These are phyloP conservation scores for Aspergillus viridinutans DNA, from an alignment of 2,329 filamentous ascomycete genomes.

Conservation along the genomic window DNA sequence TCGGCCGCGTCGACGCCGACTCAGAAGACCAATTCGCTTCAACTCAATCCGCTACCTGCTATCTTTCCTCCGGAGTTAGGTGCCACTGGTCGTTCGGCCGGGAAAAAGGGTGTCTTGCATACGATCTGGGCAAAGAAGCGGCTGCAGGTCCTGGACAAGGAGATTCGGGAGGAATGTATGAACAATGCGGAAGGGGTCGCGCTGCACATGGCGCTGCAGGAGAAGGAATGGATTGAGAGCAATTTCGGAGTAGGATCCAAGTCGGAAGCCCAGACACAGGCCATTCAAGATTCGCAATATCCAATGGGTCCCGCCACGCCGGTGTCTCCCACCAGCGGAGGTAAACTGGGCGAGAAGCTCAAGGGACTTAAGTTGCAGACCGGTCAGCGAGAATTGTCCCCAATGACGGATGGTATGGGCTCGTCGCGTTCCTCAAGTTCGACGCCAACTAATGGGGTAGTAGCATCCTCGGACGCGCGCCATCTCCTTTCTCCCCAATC, in stretches of 20 bases:
- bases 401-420: slow-evolving; percentile 50
- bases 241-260: slow-evolving; percentile 65
- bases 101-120: slow-evolving; percentile 77
- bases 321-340: slow-evolving; percentile 59
- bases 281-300: slow-evolving; percentile 22
- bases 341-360: slow-evolving; percentile 72
- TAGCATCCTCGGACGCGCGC: slow-evolving; percentile 24
- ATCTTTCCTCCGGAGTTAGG: slow-evolving; percentile 78
- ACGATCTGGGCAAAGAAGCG: slow-evolving; percentile 87
- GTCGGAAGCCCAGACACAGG: slow-evolving; percentile 33
- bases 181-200: slow-evolving; percentile 77
- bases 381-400: slow-evolving; percentile 59
- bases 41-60: slow-evolving; percentile 76
- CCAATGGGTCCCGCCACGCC: slow-evolving; percentile 52
- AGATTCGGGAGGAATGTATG: slow-evolving; percentile 70
- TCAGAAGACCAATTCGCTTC: slow-evolving; percentile 43
- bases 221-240: slow-evolving; percentile 78
- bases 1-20: slow-evolving; percentile 1
- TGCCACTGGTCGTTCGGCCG: slow-evolving; percentile 60
- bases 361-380: slow-evolving; percentile 75
- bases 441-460: slow-evolving; percentile 1
- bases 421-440: background rate
- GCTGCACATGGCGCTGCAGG: slow-evolving; percentile 75
- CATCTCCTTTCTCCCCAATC: slow-evolving; percentile 59
- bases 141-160: slow-evolving; percentile 67